phyloP scores from a whole-genome alignment of 2,329 filamentous ascomycete species.

The Penicillium sp. region DNA sequence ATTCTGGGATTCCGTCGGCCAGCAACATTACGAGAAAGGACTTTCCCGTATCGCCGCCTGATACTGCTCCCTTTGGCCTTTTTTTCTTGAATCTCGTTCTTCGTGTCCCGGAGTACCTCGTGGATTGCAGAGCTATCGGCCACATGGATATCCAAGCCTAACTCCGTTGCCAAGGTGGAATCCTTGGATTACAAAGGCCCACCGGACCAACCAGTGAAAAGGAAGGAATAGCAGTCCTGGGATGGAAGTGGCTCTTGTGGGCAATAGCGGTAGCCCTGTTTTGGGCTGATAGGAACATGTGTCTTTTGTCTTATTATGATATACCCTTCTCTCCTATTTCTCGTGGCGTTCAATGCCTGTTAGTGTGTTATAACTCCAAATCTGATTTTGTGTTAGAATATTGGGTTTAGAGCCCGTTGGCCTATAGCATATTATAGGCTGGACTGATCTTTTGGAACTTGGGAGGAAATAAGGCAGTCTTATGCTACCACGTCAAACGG shows the following conservation, averaged over 20 bases:
- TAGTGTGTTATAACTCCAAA: background rate
- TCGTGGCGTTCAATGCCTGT: background rate
- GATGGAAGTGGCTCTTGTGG: background rate
- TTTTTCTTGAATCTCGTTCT: background rate
- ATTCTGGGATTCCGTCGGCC: background rate
- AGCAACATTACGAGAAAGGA: background rate
- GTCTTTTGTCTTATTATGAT: background rate
- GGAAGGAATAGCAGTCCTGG: background rate
- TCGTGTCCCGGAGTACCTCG: background rate
- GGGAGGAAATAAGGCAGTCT: background rate
- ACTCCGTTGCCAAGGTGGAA: background rate
- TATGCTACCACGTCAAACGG: background rate
- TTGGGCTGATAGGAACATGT: background rate
- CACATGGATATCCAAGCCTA: background rate
- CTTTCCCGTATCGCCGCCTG: background rate
- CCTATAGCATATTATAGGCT: background rate
- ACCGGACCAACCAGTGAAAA: background rate
- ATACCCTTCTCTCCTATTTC: background rate
- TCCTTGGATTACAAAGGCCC: background rate
- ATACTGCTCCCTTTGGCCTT: background rate
- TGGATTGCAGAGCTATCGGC: background rate
- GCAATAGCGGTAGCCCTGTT: background rate
- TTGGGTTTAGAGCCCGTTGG: background rate
- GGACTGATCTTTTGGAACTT: background rate
- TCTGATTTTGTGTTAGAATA: background rate